A percentile compares a stretch with the other conserved stretches of the same genome.
Conservation (phyloP, 1,139 yeast genomes). For the Taphrina confusa region DNA sequence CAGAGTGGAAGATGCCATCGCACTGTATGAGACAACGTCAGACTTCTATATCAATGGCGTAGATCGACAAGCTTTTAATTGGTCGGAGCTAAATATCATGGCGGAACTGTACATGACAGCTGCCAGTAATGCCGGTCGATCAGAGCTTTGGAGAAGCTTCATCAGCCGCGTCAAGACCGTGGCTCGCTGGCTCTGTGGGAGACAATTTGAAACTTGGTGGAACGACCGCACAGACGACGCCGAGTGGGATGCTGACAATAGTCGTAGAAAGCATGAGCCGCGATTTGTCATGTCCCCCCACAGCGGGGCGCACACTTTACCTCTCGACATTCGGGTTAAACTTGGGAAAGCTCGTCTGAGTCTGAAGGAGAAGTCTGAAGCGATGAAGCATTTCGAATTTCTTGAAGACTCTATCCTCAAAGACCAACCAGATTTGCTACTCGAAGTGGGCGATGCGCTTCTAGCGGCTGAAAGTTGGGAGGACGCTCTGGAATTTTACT, state of each 20-base stretch:
- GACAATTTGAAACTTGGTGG: slow-evolving; percentile 77
- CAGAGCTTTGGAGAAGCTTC: slow-evolving; percentile 62
- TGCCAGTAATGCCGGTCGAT: slow-evolving; percentile 7
- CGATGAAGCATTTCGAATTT: slow-evolving; percentile 53
- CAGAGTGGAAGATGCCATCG: slow-evolving; percentile 76
- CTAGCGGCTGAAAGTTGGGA: slow-evolving; percentile 67
- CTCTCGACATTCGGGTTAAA: slow-evolving; percentile 83
- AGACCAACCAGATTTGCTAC: slow-evolving; percentile 57
- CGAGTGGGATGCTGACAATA: slow-evolving; percentile 65
- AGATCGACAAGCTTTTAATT: slow-evolving; percentile 56
- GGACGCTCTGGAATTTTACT: slow-evolving; percentile 69
- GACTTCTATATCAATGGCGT: slow-evolving; percentile 52
- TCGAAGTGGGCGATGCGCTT: slow-evolving; percentile 73
- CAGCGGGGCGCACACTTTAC: slow-evolving; percentile 52
- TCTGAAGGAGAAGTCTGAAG: slow-evolving; percentile 65
- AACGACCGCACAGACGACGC: slow-evolving; percentile 71
- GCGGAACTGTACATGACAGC: slow-evolving; percentile 74
- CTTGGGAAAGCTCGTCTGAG: slow-evolving; percentile 73
- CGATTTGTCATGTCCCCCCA: slow-evolving; percentile 9
- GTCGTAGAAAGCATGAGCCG: slow-evolving; percentile 53
- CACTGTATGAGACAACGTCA: slow-evolving; percentile 68
- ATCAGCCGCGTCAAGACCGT: slow-evolving; percentile 66
- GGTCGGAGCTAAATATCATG: slow-evolving; percentile 85
- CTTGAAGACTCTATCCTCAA: slow-evolving; percentile 42
- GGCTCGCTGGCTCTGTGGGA: slow-evolving; percentile 77